A percentile compares a stretch with the other conserved stretches of the same genome.
Conservation (phyloP, 257 asterid species). For the Capsicum baccatum region DNA sequence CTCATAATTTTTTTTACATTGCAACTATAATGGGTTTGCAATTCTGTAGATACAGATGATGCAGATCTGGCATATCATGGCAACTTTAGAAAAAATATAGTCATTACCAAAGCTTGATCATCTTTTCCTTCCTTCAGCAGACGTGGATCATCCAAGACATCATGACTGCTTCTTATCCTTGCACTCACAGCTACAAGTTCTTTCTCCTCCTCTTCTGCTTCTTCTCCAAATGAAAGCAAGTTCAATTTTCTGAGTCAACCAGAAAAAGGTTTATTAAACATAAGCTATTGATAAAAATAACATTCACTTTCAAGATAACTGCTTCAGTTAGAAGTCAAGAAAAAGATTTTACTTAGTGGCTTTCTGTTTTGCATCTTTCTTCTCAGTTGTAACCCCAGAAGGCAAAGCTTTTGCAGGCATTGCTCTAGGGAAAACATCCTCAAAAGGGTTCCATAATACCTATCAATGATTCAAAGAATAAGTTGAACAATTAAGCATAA, state of each 20-base stretch:
- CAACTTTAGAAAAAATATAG: neutral
- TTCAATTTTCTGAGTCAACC: slow-evolving; percentile 71
- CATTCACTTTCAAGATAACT: slow-evolving; percentile 17
- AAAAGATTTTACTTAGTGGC: slow-evolving; percentile 66
- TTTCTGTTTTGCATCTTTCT: slow-evolving; percentile 61
- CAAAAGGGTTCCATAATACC: slow-evolving; percentile 98
- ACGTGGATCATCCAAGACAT: slow-evolving; percentile 94
- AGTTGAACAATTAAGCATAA: slow-evolving; percentile 29
- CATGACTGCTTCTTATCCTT: slow-evolving; percentile 93
- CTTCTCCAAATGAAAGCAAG: slow-evolving; percentile 97
- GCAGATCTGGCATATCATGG: neutral
- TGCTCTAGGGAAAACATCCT: slow-evolving; percentile 82
- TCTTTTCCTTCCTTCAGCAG: slow-evolving; percentile 71
- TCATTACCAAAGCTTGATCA: slow-evolving; percentile 56
- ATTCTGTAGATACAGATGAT: neutral
- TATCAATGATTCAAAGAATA: slow-evolving; percentile 38
- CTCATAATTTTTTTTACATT: neutral
- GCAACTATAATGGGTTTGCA: slow-evolving; percentile 24
- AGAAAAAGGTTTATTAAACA: slow-evolving; percentile 23
- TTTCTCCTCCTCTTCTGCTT: slow-evolving; percentile 97
- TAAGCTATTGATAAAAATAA: slow-evolving; percentile 10
- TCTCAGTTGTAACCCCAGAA: slow-evolving; percentile 49
- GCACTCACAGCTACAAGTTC: slow-evolving; percentile 65
- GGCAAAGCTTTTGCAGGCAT: slow-evolving; percentile 51
- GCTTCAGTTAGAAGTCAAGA: slow-evolving; percentile 17